A percentile compares a stretch with the other conserved stretches of the same genome.
Evolutionary conservation across 306 rosid genomes (phyloP).

Genomic region (Hippophae rhamnoides): DNA sequence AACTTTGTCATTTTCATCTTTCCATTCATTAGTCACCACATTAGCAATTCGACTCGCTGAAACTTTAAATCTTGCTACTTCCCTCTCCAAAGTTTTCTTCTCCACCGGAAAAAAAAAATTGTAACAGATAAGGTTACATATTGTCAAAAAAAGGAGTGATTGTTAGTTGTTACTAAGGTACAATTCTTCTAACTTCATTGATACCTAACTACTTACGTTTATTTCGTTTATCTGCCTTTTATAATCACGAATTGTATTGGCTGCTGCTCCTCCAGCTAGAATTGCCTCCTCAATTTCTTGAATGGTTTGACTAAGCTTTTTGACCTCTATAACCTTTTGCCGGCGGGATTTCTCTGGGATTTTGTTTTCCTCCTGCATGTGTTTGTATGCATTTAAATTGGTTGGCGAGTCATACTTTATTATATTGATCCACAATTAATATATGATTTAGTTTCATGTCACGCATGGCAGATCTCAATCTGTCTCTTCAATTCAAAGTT

Average conservation of each 20-base stretch:
- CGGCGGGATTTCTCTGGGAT: slow-evolving; percentile 78
- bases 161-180: no score
- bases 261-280: slow-evolving; percentile 63
- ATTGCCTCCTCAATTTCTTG: slow-evolving; percentile 81
- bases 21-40: slow-evolving; percentile 87
- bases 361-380: slow-evolving; percentile 85
- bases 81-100: slow-evolving; percentile 84
- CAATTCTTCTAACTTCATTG: background rate
- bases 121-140: background rate
- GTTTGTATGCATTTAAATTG: slow-evolving; percentile 15
- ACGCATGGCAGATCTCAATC: slow-evolving; percentile 93
- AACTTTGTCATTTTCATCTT: slow-evolving; percentile 78
- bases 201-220: slow-evolving; percentile 34
- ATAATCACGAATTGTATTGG: slow-evolving; percentile 70
- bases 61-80: slow-evolving; percentile 72
- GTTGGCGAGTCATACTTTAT: slow-evolving; percentile 3
- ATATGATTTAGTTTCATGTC: slow-evolving; percentile 15
- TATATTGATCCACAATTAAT: background rate
- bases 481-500: slow-evolving; percentile 90
- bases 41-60: slow-evolving; percentile 78
- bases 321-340: slow-evolving; percentile 81
- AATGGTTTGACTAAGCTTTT: slow-evolving; percentile 83
- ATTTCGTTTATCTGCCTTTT: slow-evolving; percentile 56
- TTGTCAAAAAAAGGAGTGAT: background rate
- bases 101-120: slow-evolving; percentile 46